Conservation (phyloP, 768 basidiomycete genomes). For the Auriscalpium orientale region DNA sequence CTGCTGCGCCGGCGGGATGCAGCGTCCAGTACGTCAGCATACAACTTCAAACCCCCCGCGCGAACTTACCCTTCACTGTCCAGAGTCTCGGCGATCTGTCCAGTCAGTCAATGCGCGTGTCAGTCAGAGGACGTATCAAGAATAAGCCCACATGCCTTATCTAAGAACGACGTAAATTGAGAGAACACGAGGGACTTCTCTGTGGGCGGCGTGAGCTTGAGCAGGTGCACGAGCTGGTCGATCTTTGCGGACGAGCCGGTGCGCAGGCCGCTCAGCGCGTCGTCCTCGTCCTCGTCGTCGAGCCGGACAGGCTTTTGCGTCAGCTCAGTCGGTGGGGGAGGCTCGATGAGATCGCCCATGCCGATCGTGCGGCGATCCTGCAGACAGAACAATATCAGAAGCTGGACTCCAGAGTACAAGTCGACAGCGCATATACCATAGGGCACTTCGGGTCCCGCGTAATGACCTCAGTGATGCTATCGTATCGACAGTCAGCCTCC, state of each 20-base stretch:
- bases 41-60: too few relatives aligned
- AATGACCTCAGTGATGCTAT: conserved; percentile 64
- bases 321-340: conserved; percentile 56
- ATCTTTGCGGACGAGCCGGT: conserved; percentile 76
- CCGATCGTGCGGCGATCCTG: conserved; percentile 66
- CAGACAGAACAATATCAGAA: conserved; percentile 1
- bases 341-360: conserved; percentile 50
- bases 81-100: conserved; percentile 61
- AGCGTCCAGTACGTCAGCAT: not conserved
- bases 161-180: conserved; percentile 81
- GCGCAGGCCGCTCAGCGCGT: conserved; percentile 27
- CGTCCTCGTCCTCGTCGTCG: conserved; percentile 20
- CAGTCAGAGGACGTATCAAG: too few relatives aligned
- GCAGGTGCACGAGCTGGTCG: conserved; percentile 67
- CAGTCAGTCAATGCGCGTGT: too few relatives aligned
- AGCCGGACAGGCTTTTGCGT: conserved; percentile 47
- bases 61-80: conserved; percentile 51
- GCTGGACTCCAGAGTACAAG: not conserved
- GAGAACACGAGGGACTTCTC: conserved; percentile 88
- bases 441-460: conserved; percentile 71
- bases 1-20: conserved; percentile 19
- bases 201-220: conserved; percentile 54
- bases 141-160: conserved; percentile 43
- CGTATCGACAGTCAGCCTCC: conserved; percentile 4
- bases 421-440: conserved; percentile 41